phyloP scores from a whole-genome alignment of 1,284 basidiomycete species.

The Cryptococcus wingfieldii region DNA sequence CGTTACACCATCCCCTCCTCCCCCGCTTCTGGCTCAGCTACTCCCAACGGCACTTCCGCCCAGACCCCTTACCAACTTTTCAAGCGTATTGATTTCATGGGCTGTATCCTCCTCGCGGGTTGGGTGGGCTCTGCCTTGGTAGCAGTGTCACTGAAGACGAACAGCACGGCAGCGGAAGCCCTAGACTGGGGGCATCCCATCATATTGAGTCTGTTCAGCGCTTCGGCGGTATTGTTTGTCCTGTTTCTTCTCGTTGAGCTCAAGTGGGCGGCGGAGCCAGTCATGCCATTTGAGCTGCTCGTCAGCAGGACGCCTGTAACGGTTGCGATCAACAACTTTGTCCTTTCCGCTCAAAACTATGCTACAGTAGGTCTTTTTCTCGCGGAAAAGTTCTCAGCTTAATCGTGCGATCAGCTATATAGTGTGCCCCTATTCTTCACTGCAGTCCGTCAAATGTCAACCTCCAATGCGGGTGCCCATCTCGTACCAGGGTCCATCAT shows the following conservation, averaged over 20 bases:
- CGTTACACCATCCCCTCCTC: conserved; percentile 40
- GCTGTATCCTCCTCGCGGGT: conserved; percentile 70
- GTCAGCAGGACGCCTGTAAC: conserved; percentile 63
- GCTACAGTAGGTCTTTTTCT: conserved; percentile 60
- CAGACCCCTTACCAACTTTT: conserved; percentile 62
- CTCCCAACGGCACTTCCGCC: conserved; percentile 49
- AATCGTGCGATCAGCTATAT: conserved; percentile 59
- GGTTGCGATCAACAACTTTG: conserved; percentile 72
- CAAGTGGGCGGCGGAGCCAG: conserved; percentile 67
- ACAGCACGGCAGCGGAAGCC: conserved; percentile 22
- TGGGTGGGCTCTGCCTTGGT: conserved; percentile 70
- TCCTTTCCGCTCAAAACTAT: conserved; percentile 61
- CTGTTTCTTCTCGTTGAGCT: conserved; percentile 71
- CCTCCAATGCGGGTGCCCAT: conserved; percentile 72
- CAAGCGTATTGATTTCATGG: conserved; percentile 73
- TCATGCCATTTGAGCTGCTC: conserved; percentile 76
- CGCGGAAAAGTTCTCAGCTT: conserved; percentile 3
- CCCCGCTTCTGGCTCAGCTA: conserved; percentile 54
- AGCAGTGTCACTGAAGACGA: conserved; percentile 71
- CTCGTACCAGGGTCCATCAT: conserved; percentile 82
- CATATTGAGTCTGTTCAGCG: conserved; percentile 62
- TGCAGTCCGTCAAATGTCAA: conserved; percentile 69
- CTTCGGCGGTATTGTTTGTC: conserved; percentile 56
- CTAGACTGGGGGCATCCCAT: conserved; percentile 62
- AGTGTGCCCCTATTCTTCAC: conserved; percentile 83